Percentiles rank a stretch among this genome's conserved stretches.
These are phyloP conservation scores for Claviceps sp. DNA, from an alignment of 2,329 filamentous ascomycete genomes.

Conservation along the genomic window DNA sequence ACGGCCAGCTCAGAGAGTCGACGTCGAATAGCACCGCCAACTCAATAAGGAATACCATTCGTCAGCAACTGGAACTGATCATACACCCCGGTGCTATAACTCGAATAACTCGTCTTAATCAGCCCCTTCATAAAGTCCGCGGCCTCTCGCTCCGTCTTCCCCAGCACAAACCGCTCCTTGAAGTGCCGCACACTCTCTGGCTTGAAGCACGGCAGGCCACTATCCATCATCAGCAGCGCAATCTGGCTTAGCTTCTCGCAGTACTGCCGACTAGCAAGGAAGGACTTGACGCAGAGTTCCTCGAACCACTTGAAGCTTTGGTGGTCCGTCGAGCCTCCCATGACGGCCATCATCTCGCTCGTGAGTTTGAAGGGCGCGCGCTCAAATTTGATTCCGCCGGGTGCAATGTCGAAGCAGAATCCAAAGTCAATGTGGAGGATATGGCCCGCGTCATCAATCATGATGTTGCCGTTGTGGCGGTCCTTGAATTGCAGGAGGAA, in stretches of 20 bases:
- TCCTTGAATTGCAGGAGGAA: constrained; percentile 98
- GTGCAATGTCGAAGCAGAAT: constrained; percentile 98
- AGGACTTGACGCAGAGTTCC: constrained; percentile 89
- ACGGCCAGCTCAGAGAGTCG: too few relatives aligned
- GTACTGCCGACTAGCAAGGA: constrained; percentile 76
- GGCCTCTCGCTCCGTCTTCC: constrained; percentile 82
- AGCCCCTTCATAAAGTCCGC: constrained; percentile 87
- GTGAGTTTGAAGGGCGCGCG: constrained; percentile 97
- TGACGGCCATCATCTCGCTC: constrained; percentile 95
- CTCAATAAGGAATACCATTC: constrained; percentile 89
- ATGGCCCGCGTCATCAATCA: constrained; percentile 94
- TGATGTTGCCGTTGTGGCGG: constrained; percentile 98
- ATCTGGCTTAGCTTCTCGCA: constrained; percentile 82
- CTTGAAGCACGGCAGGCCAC: constrained; percentile 93
- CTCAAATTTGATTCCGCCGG: constrained; percentile 94
- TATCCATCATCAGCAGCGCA: constrained; percentile 90
- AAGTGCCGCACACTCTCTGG: constrained; percentile 90
- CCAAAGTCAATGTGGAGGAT: constrained; percentile 98
- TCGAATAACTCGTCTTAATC: constrained; percentile 80
- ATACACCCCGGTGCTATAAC: constrained; percentile 86
- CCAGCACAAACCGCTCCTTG: constrained; percentile 80
- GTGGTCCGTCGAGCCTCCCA: constrained; percentile 75
- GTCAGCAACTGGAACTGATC: constrained; percentile 97
- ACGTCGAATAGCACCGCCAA: neutral
- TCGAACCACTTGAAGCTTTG: constrained; percentile 94